Evolutionary conservation across 192 early-diverging fungal species (phyloP).

Genomic region (Backusella australiensis): DNA sequence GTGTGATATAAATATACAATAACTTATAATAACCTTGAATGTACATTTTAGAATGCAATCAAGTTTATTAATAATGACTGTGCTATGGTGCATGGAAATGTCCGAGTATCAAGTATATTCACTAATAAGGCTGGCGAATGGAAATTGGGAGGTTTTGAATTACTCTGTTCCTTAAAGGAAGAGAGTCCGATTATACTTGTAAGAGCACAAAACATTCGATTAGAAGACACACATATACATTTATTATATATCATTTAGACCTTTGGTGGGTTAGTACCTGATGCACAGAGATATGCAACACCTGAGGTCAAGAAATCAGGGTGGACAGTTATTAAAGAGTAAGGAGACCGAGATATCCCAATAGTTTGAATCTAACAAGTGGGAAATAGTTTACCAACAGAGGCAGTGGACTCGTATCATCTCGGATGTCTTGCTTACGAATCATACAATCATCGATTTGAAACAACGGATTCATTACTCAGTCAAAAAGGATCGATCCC

Average conservation of each 20-base stretch:
- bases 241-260: conserved; percentile 33
- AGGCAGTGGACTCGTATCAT: conserved; percentile 78
- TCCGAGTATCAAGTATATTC: conserved; percentile 77
- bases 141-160: conserved; percentile 90
- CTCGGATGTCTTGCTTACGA: conserved; percentile 83
- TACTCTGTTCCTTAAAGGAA: conserved; percentile 69
- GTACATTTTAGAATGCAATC: conserved; percentile 61
- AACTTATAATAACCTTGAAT: too few species aligned
- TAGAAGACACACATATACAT: too few species aligned
- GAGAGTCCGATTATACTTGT: conserved; percentile 61
- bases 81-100: conserved; percentile 83
- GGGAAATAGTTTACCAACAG: conserved; percentile 24
- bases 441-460: conserved; percentile 67
- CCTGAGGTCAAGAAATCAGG: conserved; percentile 67
- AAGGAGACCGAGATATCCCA: conserved; percentile 5
- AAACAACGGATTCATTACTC: conserved; percentile 46
- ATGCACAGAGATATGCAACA: conserved; percentile 66
- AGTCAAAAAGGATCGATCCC: conserved; percentile 59
- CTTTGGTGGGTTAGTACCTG: conserved; percentile 61
- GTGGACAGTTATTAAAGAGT: conserved; percentile 64
- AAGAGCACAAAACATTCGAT: conserved; percentile 3
- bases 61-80: conserved; percentile 89
- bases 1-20: neutral
- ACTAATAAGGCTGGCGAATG: conserved; percentile 92
- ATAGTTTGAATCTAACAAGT: conserved; percentile 10